phyloP scores from a whole-genome alignment of 164 flowering plant genomes.

The Liquidambar formosana region DNA sequence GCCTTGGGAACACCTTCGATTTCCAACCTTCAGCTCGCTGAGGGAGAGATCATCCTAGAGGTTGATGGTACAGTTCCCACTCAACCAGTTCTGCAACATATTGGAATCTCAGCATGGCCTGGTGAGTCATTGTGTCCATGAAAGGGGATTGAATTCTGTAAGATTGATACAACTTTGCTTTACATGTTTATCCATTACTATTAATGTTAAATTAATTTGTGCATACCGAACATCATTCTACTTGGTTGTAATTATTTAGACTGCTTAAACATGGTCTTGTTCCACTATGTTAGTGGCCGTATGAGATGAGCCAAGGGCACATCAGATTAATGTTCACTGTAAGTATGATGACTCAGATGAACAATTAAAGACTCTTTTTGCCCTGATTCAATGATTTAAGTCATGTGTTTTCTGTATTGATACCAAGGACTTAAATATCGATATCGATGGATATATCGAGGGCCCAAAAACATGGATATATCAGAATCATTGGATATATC shows the following conservation, averaged over 20 bases:
- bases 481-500: too few relatives aligned
- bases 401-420: not conserved
- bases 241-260: not conserved
- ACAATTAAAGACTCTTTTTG: not conserved
- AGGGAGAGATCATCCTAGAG: conserved; percentile 73
- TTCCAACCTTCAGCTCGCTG: conserved; percentile 58
- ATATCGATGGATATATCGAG: too few relatives aligned
- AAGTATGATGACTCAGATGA: not conserved
- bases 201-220: not conserved
- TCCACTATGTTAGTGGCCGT: too few relatives aligned
- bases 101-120: conserved; percentile 92
- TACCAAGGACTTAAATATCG: too few relatives aligned
- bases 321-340: too few relatives aligned
- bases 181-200: not conserved
- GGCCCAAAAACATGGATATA: too few relatives aligned
- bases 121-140: conserved; percentile 46
- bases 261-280: too few relatives aligned
- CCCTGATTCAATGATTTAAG: not conserved
- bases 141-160: not conserved
- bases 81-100: conserved; percentile 85
- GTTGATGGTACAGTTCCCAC: conserved; percentile 82
- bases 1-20: conserved; percentile 30
- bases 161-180: not conserved
- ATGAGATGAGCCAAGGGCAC: too few relatives aligned
- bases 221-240: not conserved